Conservation (phyloP, 2,329 filamentous ascomycete genomes). For the Ceratocystis colombiana region DNA sequence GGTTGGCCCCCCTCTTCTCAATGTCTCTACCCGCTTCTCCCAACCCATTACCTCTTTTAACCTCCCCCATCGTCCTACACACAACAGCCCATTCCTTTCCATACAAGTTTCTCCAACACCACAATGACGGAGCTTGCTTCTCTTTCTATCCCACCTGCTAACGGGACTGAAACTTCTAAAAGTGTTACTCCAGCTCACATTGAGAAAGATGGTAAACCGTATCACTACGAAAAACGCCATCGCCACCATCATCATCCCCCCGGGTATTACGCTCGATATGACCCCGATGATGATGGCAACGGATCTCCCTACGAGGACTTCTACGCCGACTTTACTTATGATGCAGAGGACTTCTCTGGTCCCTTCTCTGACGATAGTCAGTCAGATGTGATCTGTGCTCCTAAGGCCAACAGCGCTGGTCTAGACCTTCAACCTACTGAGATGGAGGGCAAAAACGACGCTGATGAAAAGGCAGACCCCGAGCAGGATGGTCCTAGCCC, state of each 20-base stretch:
- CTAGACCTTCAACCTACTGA: not conserved
- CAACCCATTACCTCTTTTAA: too few relatives aligned
- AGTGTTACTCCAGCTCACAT: too few relatives aligned
- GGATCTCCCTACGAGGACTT: conserved; percentile 1
- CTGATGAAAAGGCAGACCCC: conserved; percentile 23
- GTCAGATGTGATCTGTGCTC: conserved; percentile 3
- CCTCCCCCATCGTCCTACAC: too few relatives aligned
- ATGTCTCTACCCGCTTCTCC: too few relatives aligned
- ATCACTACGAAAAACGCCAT: not conserved
- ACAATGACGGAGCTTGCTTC: too few relatives aligned
- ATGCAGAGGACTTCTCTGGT: conserved; percentile 4
- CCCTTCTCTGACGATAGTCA: not conserved
- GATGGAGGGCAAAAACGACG: conserved; percentile 9
- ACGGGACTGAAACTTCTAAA: too few relatives aligned
- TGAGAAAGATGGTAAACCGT: too few relatives aligned
- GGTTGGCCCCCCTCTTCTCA: too few relatives aligned
- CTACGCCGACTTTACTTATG: not conserved
- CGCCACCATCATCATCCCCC: not conserved
- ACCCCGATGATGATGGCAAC: too few relatives aligned
- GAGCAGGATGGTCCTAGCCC: conserved; percentile 29
- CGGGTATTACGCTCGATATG: not conserved
- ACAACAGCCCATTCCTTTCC: too few relatives aligned
- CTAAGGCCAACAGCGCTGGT: not conserved
- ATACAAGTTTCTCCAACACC: too few relatives aligned
- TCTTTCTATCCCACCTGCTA: too few relatives aligned